Percentiles rank a stretch among this genome's conserved stretches.
These are phyloP conservation scores for Aspergillus pseudoglaucus DNA, from an alignment of 2,329 filamentous ascomycete genomes.

Conservation along the genomic window DNA sequence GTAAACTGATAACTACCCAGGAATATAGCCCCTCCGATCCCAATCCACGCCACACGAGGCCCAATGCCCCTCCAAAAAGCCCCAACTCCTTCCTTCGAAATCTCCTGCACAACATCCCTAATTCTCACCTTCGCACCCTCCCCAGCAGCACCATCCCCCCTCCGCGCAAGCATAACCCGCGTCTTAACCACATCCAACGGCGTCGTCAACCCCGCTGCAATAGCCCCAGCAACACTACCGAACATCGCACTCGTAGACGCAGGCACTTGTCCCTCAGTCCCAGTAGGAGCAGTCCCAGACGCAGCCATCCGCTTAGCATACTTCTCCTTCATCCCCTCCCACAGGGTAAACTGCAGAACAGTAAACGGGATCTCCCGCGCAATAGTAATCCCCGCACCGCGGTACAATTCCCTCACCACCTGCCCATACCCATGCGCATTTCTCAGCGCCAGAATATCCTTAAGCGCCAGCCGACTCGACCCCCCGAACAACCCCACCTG, in stretches of 20 bases:
- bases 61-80: constrained; percentile 53
- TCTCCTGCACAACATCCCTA: constrained; percentile 52
- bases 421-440: constrained; percentile 37
- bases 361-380: constrained; percentile 97
- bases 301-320: constrained; percentile 31
- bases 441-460: constrained; percentile 57
- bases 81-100: constrained; percentile 49
- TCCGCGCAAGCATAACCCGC: constrained; percentile 78
- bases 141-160: constrained; percentile 53
- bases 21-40: constrained; percentile 88
- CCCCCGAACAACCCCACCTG: constrained; percentile 79
- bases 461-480: constrained; percentile 60
- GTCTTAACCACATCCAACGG: constrained; percentile 96
- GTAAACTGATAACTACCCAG: constrained; percentile 88
- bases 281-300: constrained; percentile 24
- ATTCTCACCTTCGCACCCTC: constrained; percentile 27
- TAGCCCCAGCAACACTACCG: constrained; percentile 73
- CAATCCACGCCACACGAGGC: constrained; percentile 89
- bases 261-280: constrained; percentile 45
- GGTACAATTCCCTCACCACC: constrained; percentile 79
- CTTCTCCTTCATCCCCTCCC: constrained; percentile 76
- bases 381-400: constrained; percentile 87
- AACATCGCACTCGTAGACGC: constrained; percentile 77
- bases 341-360: constrained; percentile 92
- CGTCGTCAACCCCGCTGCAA: constrained; percentile 84